Evolutionary conservation across 108 stramenopile genomes (phyloP), one percentile per base, ranked within the genome.

Genomic region (Aurantiochytrium sp.): DNA sequence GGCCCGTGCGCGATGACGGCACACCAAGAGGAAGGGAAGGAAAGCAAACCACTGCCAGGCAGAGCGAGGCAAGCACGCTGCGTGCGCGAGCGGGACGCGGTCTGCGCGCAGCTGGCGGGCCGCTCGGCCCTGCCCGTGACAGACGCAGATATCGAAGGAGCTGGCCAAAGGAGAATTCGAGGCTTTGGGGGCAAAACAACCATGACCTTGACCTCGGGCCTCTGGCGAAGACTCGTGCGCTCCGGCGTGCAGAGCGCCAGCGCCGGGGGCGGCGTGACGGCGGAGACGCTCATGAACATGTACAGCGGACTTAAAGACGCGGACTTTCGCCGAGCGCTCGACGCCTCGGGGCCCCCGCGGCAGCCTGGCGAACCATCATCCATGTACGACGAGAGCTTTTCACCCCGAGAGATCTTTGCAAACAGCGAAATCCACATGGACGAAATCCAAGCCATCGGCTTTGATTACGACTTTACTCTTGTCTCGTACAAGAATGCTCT

Each of bases 391-490:
- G 35, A 69, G 64, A 69, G 64, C 42, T 69, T 69, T 42, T 69
- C 64, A 10, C 64, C 64, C 25, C 64, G 76, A 16, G 87, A 87
- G 47, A 42, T 98, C 42, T 96, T 92, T 91, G 96, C 96, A 87
- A 98, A 98, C 89, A 94, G 94, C 35, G 96, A 97, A 83, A 95
- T 97, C 2, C 96, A 98, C 90, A 69, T 98, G 19, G 96, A 96
- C 58, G 96, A 97, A 87, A 94, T 98, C 28, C 95, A 97, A 57
- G 96, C 95, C 0, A 93, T 98, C 23, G 98, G 98, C 21, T 98
- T 98, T 88, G 98, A 98, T 90, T 97, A 96, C 88, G 98, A 98
- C 90, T 98, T 98, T 88, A 98, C 98, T 5, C 94, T 98, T 6
- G 96, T 97, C 21, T 96, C 96, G 14, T 98, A 97, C 89, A 95